These are phyloP conservation scores for Xerocomellus amylosporus DNA, from an alignment of 768 basidiomycete species.

Conservation along the genomic window DNA sequence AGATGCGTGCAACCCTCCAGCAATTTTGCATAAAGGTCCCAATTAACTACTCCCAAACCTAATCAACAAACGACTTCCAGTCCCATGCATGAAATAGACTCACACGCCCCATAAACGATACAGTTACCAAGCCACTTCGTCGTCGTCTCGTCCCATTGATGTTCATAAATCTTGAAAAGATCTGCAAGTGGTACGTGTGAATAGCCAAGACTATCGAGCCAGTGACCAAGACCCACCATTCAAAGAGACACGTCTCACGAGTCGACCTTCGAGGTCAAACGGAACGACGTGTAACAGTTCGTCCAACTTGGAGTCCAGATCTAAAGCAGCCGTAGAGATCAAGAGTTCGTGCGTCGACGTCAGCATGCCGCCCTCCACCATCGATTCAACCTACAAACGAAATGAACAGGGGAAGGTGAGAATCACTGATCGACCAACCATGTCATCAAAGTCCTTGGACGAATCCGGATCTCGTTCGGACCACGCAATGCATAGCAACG, in stretches of 20 bases:
- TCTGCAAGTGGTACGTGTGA: constrained; percentile 12
- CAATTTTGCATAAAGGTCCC: constrained; percentile 49
- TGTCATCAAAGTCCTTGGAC: constrained; percentile 51
- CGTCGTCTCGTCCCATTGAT: constrained; percentile 23
- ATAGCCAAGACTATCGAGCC: neutral
- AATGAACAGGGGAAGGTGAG: neutral
- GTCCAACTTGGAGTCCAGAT: constrained; percentile 56
- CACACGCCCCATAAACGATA: constrained; percentile 44
- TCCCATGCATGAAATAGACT: constrained; percentile 19
- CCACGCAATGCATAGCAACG: constrained; percentile 63
- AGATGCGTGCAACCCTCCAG: constrained; percentile 41
- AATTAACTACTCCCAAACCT: constrained; percentile 45
- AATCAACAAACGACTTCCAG: neutral
- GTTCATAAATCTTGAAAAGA: constrained; percentile 26
- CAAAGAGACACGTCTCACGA: constrained; percentile 46
- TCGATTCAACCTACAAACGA: constrained; percentile 45
- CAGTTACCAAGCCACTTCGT: constrained; percentile 24
- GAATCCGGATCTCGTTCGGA: constrained; percentile 40
- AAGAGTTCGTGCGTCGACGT: constrained; percentile 43
- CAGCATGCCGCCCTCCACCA: constrained; percentile 44
- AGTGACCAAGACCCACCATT: constrained; percentile 41
- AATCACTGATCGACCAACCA: constrained; percentile 43
- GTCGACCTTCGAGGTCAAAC: constrained; percentile 57
- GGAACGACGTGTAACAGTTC: constrained; percentile 39
- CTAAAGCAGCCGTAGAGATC: constrained; percentile 50